Percentiles rank a stretch among this genome's conserved stretches.
Conservation (phyloP, 495 filamentous ascomycete genomes). For the Echria macrotheca region DNA sequence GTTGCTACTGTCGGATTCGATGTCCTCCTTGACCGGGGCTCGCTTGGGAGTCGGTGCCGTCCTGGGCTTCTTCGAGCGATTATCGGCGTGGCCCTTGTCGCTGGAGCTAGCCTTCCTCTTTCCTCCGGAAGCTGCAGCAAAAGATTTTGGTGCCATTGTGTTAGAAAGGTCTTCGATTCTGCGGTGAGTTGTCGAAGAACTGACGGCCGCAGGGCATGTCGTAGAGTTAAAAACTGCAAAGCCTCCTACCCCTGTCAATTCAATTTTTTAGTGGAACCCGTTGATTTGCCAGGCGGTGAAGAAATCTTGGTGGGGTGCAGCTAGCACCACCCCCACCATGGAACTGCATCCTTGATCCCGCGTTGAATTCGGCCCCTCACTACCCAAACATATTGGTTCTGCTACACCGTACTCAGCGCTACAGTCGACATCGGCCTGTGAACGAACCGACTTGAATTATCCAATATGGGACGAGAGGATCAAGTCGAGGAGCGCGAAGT, state of each 20-base stretch:
- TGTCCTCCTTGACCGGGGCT: conserved; percentile 20
- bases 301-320: neutral
- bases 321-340: neutral
- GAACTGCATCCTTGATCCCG: too few species aligned
- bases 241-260: conserved; percentile 12
- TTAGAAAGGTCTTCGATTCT: too few species aligned
- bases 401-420: too few species aligned
- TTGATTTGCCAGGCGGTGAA: conserved; percentile 39
- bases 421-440: too few species aligned
- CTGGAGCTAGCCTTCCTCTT: conserved; percentile 39
- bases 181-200: neutral
- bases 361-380: neutral
- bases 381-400: too few species aligned
- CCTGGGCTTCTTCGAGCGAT: conserved; percentile 43
- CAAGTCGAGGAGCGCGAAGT: conserved; percentile 95
- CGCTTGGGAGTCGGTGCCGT: conserved; percentile 28
- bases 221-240: conserved; percentile 3
- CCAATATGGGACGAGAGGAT: conserved; percentile 84
- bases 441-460: too few species aligned
- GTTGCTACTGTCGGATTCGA: conserved; percentile 30
- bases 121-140: conserved; percentile 15
- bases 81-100: conserved; percentile 29
- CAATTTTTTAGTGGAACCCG: conserved; percentile 20
- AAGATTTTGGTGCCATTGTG: conserved; percentile 23
- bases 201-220: neutral